Conservation (phyloP, 768 basidiomycete species). For the Tephrocybe sp. region DNA sequence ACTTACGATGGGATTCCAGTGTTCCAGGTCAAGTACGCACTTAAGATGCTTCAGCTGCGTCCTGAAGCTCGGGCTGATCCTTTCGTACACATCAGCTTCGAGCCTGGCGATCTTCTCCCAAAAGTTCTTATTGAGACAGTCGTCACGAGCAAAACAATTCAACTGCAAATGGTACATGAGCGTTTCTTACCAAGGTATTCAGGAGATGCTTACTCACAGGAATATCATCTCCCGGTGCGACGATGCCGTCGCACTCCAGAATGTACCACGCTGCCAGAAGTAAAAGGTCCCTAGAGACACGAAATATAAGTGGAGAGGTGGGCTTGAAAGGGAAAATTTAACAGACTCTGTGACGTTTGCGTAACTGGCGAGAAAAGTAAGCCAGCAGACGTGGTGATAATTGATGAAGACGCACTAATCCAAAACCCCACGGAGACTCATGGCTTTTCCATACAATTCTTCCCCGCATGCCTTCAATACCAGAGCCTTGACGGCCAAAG, state of each 20-base stretch:
- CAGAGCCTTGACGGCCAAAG: background rate
- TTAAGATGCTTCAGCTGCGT: background rate
- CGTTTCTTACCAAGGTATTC: background rate
- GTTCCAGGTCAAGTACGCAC: background rate
- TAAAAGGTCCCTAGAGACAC: too few relatives aligned
- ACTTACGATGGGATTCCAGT: background rate
- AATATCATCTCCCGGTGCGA: background rate
- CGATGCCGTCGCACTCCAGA: background rate
- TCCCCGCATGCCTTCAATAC: background rate
- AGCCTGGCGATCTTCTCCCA: constrained; percentile 42
- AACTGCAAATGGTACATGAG: constrained; percentile 38
- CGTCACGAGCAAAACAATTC: constrained; percentile 90
- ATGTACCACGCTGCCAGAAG: too few relatives aligned
- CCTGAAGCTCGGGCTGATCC: background rate
- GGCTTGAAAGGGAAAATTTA: background rate
- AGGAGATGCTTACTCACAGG: background rate
- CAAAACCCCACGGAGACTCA: background rate
- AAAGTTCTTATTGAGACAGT: constrained; percentile 75
- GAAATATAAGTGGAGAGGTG: too few relatives aligned
- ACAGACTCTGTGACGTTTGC: background rate
- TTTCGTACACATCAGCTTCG: constrained; percentile 19
- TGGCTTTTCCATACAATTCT: background rate
- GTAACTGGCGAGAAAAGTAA: background rate
- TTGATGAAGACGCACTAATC: background rate
- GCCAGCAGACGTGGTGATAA: background rate